Conservation (phyloP, 164 flowering plant species). For the Akebia trifoliata region DNA sequence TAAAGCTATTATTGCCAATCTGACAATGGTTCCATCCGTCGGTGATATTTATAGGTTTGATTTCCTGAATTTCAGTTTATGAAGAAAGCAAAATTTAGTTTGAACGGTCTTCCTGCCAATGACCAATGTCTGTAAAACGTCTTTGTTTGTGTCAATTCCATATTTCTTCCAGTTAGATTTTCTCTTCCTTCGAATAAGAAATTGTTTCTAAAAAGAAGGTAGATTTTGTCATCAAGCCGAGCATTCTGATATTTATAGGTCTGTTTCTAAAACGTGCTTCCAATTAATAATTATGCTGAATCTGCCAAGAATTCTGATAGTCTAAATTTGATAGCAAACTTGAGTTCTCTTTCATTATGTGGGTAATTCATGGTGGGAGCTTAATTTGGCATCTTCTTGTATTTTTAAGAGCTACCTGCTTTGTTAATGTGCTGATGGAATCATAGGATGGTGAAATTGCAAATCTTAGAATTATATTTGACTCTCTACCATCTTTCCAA, state of each 20-base stretch:
- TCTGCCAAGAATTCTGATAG: no score
- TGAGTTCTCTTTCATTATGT: no score
- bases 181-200: background rate
- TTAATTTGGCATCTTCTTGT: background rate
- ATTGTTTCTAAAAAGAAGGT: no score
- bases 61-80: background rate
- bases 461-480: background rate
- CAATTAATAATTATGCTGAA: no score
- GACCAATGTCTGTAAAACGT: background rate
- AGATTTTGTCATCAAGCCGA: no score
- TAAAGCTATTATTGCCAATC: constrained; percentile 66
- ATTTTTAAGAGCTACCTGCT: background rate
- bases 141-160: background rate
- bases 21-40: constrained; percentile 86
- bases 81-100: background rate
- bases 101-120: background rate
- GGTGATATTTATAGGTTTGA: constrained; percentile 83
- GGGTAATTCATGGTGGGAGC: background rate
- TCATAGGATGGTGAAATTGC: background rate
- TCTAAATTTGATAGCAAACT: no score
- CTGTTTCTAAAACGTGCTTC: no score
- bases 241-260: no score
- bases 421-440: background rate
- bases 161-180: background rate
- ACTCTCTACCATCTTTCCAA: background rate